These are phyloP conservation scores for Plenodomus biglobosus DNA, from an alignment of 2,329 filamentous ascomycete genomes.

Conservation along the genomic window DNA sequence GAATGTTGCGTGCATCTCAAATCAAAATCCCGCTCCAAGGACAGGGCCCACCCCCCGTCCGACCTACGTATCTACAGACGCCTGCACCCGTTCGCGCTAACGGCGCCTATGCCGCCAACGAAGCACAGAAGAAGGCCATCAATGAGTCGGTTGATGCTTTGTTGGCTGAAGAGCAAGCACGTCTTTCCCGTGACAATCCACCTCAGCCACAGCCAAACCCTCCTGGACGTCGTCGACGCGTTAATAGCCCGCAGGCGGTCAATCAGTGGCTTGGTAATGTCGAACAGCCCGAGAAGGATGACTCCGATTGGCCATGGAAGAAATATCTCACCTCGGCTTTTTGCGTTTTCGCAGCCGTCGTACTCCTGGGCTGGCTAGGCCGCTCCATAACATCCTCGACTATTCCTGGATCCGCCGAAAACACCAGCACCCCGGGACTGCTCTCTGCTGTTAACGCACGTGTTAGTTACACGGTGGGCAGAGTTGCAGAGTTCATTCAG, in stretches of 20 bases:
- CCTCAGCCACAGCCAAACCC: conserved; percentile 7
- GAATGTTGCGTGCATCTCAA: neutral
- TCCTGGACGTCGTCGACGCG: conserved; percentile 7
- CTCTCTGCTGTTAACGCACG: conserved; percentile 15
- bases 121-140: conserved; percentile 2
- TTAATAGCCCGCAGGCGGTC: conserved; percentile 13
- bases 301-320: conserved; percentile 19
- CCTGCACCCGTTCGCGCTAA: neutral
- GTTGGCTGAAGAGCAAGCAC: conserved; percentile 21
- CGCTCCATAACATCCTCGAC: conserved; percentile 5
- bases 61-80: neutral
- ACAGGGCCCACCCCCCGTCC: neutral
- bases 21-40: neutral
- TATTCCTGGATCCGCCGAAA: conserved; percentile 6
- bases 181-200: conserved; percentile 16
- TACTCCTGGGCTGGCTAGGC: conserved; percentile 2
- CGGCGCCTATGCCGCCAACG: neutral
- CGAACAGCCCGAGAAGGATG: conserved; percentile 12
- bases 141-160: conserved; percentile 17
- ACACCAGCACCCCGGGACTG: conserved; percentile 10
- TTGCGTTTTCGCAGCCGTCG: conserved; percentile 8
- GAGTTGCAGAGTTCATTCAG: conserved; percentile 17
- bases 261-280: conserved; percentile 23
- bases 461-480: conserved; percentile 17
- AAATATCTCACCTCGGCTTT: conserved; percentile 11